These are phyloP conservation scores for Serendipita sp. DNA, from an alignment of 768 basidiomycete genomes.

Conservation along the genomic window DNA sequence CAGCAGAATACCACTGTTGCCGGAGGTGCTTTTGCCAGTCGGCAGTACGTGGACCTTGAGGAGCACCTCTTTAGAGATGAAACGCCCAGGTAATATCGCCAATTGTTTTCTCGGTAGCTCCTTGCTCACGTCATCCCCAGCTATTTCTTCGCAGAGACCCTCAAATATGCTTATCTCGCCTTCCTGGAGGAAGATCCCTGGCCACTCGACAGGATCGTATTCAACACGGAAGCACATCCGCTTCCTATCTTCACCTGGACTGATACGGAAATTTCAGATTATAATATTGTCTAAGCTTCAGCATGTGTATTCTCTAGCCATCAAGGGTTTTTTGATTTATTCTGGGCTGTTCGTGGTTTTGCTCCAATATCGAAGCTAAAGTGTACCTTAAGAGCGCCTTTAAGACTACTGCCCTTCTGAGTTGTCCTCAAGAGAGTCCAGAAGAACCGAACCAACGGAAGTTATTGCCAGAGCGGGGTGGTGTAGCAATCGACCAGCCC, in stretches of 20 bases:
- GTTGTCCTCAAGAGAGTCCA: too few species aligned
- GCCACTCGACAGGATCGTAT: conserved; percentile 28
- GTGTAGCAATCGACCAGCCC: too few species aligned
- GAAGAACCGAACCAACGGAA: too few species aligned
- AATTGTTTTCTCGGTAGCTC: not conserved
- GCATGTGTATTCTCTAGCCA: too few species aligned
- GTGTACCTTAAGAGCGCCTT: too few species aligned
- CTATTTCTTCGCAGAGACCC: conserved; percentile 41
- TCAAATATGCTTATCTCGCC: conserved; percentile 58
- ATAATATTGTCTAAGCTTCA: conserved; percentile 20
- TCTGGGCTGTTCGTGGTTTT: too few species aligned
- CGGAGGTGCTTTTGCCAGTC: conserved; percentile 26
- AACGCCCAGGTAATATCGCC: not conserved
- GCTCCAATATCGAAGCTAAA: too few species aligned
- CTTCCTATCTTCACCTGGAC: conserved; percentile 56
- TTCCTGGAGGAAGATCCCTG: conserved; percentile 49
- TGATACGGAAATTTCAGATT: conserved; percentile 29
- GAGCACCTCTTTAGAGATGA: not conserved
- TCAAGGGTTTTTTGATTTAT: too few species aligned
- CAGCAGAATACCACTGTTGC: conserved; percentile 38
- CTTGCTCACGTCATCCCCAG: conserved; percentile 14
- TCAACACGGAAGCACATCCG: conserved; percentile 55
- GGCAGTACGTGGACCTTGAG: not conserved
- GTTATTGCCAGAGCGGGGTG: too few species aligned
- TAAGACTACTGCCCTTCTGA: too few species aligned